Evolutionary conservation across 768 basidiomycete genomes (phyloP), one percentile per base, ranked within the genome.

Genomic region (Serendipita indica): DNA sequence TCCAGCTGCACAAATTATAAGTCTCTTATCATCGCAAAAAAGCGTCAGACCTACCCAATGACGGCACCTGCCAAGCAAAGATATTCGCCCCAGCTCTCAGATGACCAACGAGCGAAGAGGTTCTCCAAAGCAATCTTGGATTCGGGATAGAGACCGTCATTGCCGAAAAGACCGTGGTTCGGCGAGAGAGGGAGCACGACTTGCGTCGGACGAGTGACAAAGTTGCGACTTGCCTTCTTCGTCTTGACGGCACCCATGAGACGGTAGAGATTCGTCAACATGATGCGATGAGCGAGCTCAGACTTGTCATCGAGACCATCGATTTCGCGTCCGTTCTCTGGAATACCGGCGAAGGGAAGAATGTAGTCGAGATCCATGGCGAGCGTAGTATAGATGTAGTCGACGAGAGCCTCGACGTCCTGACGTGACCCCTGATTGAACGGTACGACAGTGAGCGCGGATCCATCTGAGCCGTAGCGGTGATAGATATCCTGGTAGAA

Each of bases 401-500:
- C 94, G 64, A 99, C 83, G 57, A 99, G 82, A 3, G 93, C 91
- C 67, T 99, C 96, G 35, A 97, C 90, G 64, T 99, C 96, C 69
- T 98, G 96, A 72, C 91, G 96, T 2, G 96, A 98, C 28, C 88
- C 96, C 70, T 98, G 94, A 67, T 99, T 99, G 81, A 98, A 99
- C 13, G 96, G 96, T 33, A 99, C 94, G 56, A 99, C 94, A 12
- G 92, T 92, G 43, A 99, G 78, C 18, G 91, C 88, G n/a, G 94
- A 93, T 6, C 93, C 94, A 63, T 89, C 85, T 64, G 89, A 90
- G 18, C 96, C 96, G 65, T 84, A 84, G 60, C 86, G 84, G 71
- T 98, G 96, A 81, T 86, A 99, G 71, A 98, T 93, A 43, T 85
- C 84, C 69, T 99, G 96, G 72, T 99, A 99, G 71, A 93, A 99